Conservation (phyloP, 306 rosid genomes). For the Prunus padus region DNA sequence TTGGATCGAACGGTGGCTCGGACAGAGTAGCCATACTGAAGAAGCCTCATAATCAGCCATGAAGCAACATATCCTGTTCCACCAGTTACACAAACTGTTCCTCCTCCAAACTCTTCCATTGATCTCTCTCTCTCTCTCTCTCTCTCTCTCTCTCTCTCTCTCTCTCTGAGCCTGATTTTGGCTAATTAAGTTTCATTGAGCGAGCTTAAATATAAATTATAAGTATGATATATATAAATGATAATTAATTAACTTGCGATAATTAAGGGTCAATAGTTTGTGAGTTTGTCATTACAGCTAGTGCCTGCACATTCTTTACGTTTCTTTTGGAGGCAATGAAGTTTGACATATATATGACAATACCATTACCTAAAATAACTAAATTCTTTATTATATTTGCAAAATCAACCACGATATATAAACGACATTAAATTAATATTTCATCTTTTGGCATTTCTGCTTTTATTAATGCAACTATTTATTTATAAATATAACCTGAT, state of each 20-base stretch:
- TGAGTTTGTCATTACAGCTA: conserved; percentile 10
- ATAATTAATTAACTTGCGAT: not conserved
- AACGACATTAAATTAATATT: not conserved
- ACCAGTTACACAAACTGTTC: conserved; percentile 62
- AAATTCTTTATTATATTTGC: not conserved
- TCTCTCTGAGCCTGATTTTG: not conserved
- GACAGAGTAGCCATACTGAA: conserved; percentile 49
- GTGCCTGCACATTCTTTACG: conserved; percentile 7
- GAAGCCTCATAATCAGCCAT: conserved; percentile 62
- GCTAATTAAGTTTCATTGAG: not conserved
- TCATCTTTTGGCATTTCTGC: not conserved
- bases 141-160: not conserved
- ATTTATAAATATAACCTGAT: not conserved
- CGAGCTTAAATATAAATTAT: not conserved
- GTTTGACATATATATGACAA: not conserved
- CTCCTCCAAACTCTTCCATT: conserved; percentile 39
- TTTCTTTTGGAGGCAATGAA: not conserved
- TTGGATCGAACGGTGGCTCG: conserved; percentile 47
- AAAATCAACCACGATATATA: not conserved
- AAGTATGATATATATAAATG: not conserved
- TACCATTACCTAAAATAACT: not conserved
- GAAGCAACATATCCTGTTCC: conserved; percentile 60
- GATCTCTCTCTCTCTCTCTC: conserved; percentile 3
- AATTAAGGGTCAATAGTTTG: conserved; percentile 15
- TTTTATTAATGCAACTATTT: not conserved